Conservation (phyloP, 78 protist genomes). For the Dictyostelium firmibasis region DNA sequence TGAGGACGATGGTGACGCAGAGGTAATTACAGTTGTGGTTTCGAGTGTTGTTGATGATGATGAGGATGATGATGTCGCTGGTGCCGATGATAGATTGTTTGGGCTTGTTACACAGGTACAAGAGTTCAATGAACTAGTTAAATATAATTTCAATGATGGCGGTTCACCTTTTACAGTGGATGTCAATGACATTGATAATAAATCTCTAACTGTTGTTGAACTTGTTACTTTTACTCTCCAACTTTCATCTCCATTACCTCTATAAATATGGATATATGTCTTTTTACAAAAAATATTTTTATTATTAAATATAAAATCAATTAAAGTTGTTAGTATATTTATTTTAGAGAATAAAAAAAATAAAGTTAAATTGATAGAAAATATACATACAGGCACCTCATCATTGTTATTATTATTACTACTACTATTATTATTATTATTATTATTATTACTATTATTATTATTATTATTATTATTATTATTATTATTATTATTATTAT, state of each 20-base stretch:
- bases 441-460: too few relatives aligned
- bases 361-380: too few relatives aligned
- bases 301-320: too few relatives aligned
- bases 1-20: neutral
- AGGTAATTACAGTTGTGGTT: neutral
- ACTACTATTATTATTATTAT: too few relatives aligned
- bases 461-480: neutral
- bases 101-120: neutral
- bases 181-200: slow-evolving; percentile 38
- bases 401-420: too few relatives aligned
- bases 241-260: slow-evolving; percentile 73
- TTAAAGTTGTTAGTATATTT: too few relatives aligned
- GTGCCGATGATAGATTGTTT: neutral
- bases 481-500: neutral
- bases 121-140: slow-evolving; percentile 4
- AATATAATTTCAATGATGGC: slow-evolving; percentile 22
- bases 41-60: neutral
- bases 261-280: slow-evolving; percentile 49
- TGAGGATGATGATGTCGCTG: neutral
- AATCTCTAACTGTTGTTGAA: slow-evolving; percentile 43
- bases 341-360: neutral
- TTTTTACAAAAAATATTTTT: too few relatives aligned
- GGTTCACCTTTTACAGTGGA: slow-evolving; percentile 32
- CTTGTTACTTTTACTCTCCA: slow-evolving; percentile 52
- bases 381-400: too few relatives aligned